Conservation (phyloP, 2,329 filamentous ascomycete genomes). For the Venturia carpophila region DNA sequence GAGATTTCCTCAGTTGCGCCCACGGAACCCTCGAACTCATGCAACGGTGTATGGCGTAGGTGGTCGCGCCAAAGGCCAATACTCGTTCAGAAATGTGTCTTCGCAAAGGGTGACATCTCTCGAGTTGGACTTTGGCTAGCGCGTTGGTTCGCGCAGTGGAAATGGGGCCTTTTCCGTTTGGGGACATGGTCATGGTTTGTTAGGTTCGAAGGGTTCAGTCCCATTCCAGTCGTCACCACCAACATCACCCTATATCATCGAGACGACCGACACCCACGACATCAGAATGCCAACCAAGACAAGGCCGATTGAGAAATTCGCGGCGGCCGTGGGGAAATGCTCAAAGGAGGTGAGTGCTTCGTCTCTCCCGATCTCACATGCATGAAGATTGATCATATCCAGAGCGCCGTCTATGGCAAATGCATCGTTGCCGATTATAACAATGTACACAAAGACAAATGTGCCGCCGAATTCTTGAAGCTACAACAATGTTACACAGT, state of each 20-base stretch:
- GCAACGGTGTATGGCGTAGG: not conserved
- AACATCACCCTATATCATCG: not conserved
- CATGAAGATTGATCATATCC: not conserved
- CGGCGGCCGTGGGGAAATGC: constrained; percentile 57
- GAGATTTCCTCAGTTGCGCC: not conserved
- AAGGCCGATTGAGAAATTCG: constrained; percentile 62
- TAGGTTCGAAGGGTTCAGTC: not conserved
- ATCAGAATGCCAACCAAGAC: constrained; percentile 40
- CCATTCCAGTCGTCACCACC: not conserved
- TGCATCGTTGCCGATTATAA: constrained; percentile 89
- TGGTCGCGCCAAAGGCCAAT: not conserved
- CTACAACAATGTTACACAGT: constrained; percentile 86
- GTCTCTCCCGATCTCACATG: constrained; percentile 2
- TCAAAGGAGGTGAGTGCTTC: constrained; percentile 49
- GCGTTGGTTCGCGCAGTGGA: not conserved
- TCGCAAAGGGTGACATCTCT: constrained; percentile 1
- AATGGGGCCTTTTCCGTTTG: constrained; percentile 4
- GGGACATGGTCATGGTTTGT: not conserved
- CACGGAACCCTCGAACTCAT: not conserved
- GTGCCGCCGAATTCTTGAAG: constrained; percentile 71
- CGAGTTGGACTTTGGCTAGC: not conserved
- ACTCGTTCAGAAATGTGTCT: not conserved
- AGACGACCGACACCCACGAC: not conserved
- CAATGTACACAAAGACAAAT: constrained; percentile 84
- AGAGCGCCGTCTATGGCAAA: constrained; percentile 84